Base-by-base conservation (phyloP, 257 asterid species). In the Jacaranda mimosifolia region DNA sequence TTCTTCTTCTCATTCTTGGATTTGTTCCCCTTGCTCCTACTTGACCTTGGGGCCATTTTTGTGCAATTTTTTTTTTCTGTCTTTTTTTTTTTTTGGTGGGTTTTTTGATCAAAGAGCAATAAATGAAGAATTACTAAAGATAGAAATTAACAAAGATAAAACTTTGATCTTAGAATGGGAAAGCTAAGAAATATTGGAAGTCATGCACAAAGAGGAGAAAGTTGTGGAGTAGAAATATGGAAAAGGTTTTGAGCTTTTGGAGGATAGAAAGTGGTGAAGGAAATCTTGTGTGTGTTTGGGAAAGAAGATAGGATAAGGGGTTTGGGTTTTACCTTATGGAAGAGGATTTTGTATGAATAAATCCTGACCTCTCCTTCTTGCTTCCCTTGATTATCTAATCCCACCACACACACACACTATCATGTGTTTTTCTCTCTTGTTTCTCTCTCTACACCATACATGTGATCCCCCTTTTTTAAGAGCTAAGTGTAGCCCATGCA, bases 11-110 rank as follows among this genome's bases (percentile, higher is more conserved):
- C 98, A 63, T 86, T 68, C 86, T 86, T 96, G 18, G 93, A 48
- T 82, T 88, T 93, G 82, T 76, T 87, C 63, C 96, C 97, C 70
- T 86, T 93, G 26, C 97, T 88, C 83, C 86, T 90, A 35, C 97
- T 89, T n/a, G 99, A 89, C 90, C 90, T 93, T 38, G 99, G 99
- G 76, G 99, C 98, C 99, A 96, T 89, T 81, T 63, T 53, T 76
- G 55, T 18, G 56, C 77, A 60, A 68, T 12, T 35, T 15, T 46
- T 48, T 39, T 19, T 36, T 14, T 53, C 17, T 13, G 18, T 18
- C 53, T 18, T 1, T 36, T 4, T 38, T 45, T 58, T 35, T 74
- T 52, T 75, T 52, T 5, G 32, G 45, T 5, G 13, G 65, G n/a
- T 10, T 17, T 40, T 9, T 9, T 8, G 51, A 13, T 32, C 48